phyloP scores from a whole-genome alignment of 2,329 filamentous ascomycete species.

The Botrytis galanthina region DNA sequence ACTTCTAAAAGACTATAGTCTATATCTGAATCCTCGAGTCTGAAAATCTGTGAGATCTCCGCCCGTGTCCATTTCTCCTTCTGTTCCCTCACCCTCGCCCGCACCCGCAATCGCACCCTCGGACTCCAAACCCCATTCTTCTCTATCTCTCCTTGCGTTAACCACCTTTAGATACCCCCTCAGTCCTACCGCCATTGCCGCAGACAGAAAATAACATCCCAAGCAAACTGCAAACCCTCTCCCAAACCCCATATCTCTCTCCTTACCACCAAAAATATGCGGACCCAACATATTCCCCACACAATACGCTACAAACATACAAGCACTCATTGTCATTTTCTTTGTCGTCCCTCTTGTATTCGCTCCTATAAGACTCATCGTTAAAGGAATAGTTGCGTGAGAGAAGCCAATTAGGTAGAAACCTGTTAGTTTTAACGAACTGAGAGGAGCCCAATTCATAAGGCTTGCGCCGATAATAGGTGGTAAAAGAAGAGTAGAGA shows the following conservation, averaged over 20 bases:
- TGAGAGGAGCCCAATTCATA: constrained; percentile 30
- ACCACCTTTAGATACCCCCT: constrained; percentile 28
- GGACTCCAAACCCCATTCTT: neutral
- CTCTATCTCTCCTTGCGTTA: constrained; percentile 25
- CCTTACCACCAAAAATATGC: constrained; percentile 27
- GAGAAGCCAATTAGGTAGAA: constrained; percentile 32
- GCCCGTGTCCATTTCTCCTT: neutral
- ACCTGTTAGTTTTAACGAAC: constrained; percentile 34
- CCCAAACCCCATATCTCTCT: constrained; percentile 25
- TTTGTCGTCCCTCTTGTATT: constrained; percentile 39
- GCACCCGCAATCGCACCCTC: too few species aligned
- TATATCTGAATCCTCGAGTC: constrained; percentile 9
- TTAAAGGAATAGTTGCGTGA: constrained; percentile 35
- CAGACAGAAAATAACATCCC: constrained; percentile 30
- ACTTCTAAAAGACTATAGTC: neutral
- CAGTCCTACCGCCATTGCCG: constrained; percentile 24
- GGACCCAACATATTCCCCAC: constrained; percentile 34
- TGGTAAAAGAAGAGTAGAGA: constrained; percentile 28
- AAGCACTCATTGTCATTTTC: constrained; percentile 37
- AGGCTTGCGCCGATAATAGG: constrained; percentile 36
- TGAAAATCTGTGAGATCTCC: constrained; percentile 1
- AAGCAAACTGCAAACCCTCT: constrained; percentile 34
- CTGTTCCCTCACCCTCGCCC: too few species aligned
- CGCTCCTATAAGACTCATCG: constrained; percentile 36
- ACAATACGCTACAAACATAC: constrained; percentile 29